Base-by-base conservation (phyloP, 768 basidiomycete genomes). In the Hemileccinum impolitum region DNA sequence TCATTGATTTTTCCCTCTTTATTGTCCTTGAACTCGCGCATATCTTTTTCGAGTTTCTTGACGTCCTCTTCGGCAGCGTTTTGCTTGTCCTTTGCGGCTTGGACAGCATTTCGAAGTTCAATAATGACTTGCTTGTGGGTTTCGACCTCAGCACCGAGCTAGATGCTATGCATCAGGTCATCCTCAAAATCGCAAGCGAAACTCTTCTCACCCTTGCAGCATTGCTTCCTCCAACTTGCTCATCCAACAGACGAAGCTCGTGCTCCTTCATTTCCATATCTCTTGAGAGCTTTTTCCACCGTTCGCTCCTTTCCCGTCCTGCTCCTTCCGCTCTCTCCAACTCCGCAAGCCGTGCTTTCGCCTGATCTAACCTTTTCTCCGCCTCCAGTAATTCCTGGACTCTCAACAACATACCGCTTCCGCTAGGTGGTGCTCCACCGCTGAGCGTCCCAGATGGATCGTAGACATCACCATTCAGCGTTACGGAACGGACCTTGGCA, bases 11-110 rank as follows among this genome's bases (percentile, higher is more conserved):
- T 98, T 40, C 93, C 92, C 43, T 97, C 96, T 66, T 96, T 96
- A 73, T 99, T 94, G 70, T 94, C 87, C 74, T 96, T 94, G 76
- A 99, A 97, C 72, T 98, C 96, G 47, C 81, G 82, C 93, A 99
- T 98, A 65, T 99, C 96, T 59, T 86, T 86, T 70, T 98, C 92
- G 19, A 98, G 82, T 60, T 86, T 90, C 71, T 84, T 84, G 65
- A 82, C 80, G 51, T 97, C 94, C 0, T 75, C 82, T 42, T 84
- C 73, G 0, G 92, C 90, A 7, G 70, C 75, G 61, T 79, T 80
- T 65, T 95, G 90, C 61, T 90, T 90, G 47, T 84, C 75, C 63
- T 84, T 81, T 6, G 91, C 84, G 0, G 71, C 70, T 52, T 82
- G 68, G n/a, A 89, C 70, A 1, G 82, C 79, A 17, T 64, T 63